Percentiles rank a stretch among this genome's conserved stretches.
phyloP scores from a whole-genome alignment of 805 yeast species.

The Komagataella pseudopastoris region DNA sequence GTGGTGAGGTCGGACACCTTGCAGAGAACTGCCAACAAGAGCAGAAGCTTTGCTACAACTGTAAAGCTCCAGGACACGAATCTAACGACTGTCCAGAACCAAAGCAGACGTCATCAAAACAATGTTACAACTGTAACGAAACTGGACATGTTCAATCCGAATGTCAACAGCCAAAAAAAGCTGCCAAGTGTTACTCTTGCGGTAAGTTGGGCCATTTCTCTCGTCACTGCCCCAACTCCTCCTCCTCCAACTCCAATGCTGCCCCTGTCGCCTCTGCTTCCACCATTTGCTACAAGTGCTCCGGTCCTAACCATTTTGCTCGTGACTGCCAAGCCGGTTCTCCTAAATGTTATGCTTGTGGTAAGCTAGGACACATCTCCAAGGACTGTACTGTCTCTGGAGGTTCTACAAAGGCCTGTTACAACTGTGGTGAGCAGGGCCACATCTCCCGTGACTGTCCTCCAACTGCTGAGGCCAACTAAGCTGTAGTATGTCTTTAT shows the following conservation, averaged over 20 bases:
- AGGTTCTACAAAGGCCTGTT: slow-evolving; percentile 47
- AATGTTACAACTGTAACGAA: slow-evolving; percentile 89
- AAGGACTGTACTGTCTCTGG: slow-evolving; percentile 61
- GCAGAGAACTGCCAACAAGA: slow-evolving; percentile 80
- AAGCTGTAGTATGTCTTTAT: background rate
- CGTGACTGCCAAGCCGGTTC: slow-evolving; percentile 68
- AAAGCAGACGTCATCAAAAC: slow-evolving; percentile 64
- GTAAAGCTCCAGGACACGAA: slow-evolving; percentile 83
- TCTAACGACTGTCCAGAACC: slow-evolving; percentile 83
- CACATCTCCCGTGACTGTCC: slow-evolving; percentile 77
- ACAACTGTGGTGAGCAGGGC: slow-evolving; percentile 67
- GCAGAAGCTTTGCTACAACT: slow-evolving; percentile 85
- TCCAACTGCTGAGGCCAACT: background rate
- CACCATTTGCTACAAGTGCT: slow-evolving; percentile 72
- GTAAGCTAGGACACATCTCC: slow-evolving; percentile 79
- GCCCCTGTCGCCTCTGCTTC: slow-evolving; percentile 8
- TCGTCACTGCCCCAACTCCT: slow-evolving; percentile 51
- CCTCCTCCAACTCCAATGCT: slow-evolving; percentile 10
- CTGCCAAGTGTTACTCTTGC: slow-evolving; percentile 72
- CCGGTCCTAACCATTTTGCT: slow-evolving; percentile 88
- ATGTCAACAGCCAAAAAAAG: slow-evolving; percentile 49
- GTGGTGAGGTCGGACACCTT: slow-evolving; percentile 86
- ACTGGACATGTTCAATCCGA: slow-evolving; percentile 82
- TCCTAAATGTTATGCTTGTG: slow-evolving; percentile 86
- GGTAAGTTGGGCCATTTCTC: slow-evolving; percentile 73